Conservation (phyloP, 2,329 filamentous ascomycete genomes). For the Emergomyces africanus region DNA sequence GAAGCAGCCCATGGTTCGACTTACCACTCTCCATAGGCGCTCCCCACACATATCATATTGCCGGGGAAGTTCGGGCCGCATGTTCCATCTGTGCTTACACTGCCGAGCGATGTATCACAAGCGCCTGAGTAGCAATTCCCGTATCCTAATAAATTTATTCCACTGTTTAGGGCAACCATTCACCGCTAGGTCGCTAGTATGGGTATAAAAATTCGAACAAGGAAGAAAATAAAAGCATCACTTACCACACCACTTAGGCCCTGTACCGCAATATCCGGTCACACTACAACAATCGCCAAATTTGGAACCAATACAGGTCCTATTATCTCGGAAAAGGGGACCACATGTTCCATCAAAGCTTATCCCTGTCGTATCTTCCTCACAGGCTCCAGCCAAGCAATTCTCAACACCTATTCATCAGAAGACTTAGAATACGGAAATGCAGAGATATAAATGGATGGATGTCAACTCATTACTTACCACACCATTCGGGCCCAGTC, state of each 20-base stretch:
- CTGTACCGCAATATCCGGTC: neutral
- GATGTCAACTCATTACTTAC: conserved; percentile 3
- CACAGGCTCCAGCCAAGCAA: conserved; percentile 9
- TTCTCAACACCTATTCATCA: conserved; percentile 7
- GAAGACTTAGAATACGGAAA: neutral
- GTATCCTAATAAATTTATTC: neutral
- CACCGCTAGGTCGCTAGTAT: neutral
- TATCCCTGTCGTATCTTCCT: conserved; percentile 3
- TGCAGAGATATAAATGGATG: neutral
- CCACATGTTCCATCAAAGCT: conserved; percentile 9
- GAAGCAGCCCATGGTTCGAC: neutral
- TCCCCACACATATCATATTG: conserved; percentile 4
- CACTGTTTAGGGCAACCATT: neutral
- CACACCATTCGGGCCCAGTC: conserved; percentile 9
- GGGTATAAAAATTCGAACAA: neutral
- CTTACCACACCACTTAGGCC: conserved; percentile 1
- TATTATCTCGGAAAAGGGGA: conserved; percentile 7
- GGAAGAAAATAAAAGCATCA: neutral
- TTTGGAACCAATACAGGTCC: conserved; percentile 8
- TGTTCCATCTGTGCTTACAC: neutral
- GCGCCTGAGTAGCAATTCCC: conserved; percentile 3
- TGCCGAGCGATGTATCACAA: neutral
- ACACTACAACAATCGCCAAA: conserved; percentile 2
- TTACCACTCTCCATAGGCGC: conserved; percentile 9
- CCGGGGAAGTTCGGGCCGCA: conserved; percentile 1